Evolutionary conservation across 495 filamentous ascomycete genomes (phyloP).

Genomic region (Aspergillus coremiiformis): DNA sequence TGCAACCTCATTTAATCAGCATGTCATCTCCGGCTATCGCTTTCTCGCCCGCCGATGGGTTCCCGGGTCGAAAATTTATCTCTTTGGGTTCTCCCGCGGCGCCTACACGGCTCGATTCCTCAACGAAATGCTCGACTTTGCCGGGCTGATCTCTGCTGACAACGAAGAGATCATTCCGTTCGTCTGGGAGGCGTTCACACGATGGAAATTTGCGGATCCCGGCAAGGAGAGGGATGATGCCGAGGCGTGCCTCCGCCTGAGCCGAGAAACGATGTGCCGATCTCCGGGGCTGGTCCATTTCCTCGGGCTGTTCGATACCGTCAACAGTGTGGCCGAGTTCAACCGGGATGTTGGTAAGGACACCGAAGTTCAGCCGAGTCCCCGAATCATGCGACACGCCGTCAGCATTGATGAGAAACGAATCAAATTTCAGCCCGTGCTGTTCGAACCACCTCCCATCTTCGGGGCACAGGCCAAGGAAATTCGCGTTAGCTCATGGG

Average conservation of each 20-base stretch:
- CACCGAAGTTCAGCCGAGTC: constrained; percentile 10
- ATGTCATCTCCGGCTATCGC: constrained; percentile 41
- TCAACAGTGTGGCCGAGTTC: constrained; percentile 29
- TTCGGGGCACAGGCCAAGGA: constrained; percentile 44
- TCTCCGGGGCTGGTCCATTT: constrained; percentile 24
- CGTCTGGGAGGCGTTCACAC: constrained; percentile 17
- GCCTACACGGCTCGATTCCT: constrained; percentile 45
- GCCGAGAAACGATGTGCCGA: constrained; percentile 14
- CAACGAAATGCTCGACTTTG: constrained; percentile 37
- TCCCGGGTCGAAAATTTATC: constrained; percentile 36
- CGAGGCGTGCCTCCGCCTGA: neutral
- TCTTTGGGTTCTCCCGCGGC: constrained; percentile 45
- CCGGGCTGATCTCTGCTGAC: constrained; percentile 39
- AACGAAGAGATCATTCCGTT: constrained; percentile 41
- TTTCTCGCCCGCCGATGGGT: constrained; percentile 41
- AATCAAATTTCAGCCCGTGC: constrained; percentile 50
- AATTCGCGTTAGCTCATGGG: constrained; percentile 10
- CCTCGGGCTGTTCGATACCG: constrained; percentile 41
- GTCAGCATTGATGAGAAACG: constrained; percentile 62
- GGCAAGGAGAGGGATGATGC: neutral
- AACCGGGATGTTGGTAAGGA: constrained; percentile 1
- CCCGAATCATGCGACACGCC: constrained; percentile 45
- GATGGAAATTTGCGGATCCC: constrained; percentile 6
- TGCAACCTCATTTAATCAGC: constrained; percentile 36
- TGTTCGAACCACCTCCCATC: constrained; percentile 49